phyloP scores from a whole-genome alignment of 2,329 filamentous ascomycete genomes.

The Westerdykella aurantiaca region DNA sequence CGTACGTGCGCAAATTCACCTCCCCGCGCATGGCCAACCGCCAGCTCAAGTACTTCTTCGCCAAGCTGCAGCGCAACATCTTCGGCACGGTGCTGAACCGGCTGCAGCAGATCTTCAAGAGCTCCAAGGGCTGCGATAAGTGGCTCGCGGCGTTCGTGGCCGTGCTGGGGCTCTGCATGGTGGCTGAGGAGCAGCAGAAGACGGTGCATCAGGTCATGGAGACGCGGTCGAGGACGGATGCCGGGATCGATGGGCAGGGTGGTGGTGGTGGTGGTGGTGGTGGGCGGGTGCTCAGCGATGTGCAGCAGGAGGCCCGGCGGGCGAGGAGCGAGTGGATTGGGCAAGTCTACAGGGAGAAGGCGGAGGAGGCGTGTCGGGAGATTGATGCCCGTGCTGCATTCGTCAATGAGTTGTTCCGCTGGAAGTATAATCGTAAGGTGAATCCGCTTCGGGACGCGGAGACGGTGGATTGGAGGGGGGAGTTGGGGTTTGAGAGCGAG shows the following conservation, averaged over 20 bases:
- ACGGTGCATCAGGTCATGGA: conserved; percentile 42
- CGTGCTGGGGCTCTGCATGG: conserved; percentile 45
- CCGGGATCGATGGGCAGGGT: conserved; percentile 3
- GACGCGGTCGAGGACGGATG: conserved; percentile 31
- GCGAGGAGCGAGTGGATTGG: background rate
- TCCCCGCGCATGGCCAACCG: conserved; percentile 45
- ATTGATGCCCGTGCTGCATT: conserved; percentile 44
- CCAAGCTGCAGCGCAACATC: conserved; percentile 38
- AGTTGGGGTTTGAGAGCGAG: conserved; percentile 31
- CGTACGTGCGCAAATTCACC: conserved; percentile 29
- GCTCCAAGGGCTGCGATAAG: conserved; percentile 39
- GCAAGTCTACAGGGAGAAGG: conserved; percentile 19
- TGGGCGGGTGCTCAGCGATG: too few species aligned
- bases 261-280: too few species aligned
- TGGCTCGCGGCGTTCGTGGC: conserved; percentile 45
- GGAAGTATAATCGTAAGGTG: conserved; percentile 44
- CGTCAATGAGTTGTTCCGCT: conserved; percentile 43
- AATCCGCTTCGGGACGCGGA: conserved; percentile 37
- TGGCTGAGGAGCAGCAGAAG: conserved; percentile 44
- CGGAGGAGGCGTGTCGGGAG: conserved; percentile 37
- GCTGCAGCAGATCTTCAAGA: conserved; percentile 44
- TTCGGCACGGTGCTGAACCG: conserved; percentile 42
- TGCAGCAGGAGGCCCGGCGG: too few species aligned
- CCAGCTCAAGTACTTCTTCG: conserved; percentile 48
- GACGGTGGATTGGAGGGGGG: conserved; percentile 34